phyloP scores from a whole-genome alignment of 1,284 basidiomycete species.

The Kwoniella shivajii region DNA sequence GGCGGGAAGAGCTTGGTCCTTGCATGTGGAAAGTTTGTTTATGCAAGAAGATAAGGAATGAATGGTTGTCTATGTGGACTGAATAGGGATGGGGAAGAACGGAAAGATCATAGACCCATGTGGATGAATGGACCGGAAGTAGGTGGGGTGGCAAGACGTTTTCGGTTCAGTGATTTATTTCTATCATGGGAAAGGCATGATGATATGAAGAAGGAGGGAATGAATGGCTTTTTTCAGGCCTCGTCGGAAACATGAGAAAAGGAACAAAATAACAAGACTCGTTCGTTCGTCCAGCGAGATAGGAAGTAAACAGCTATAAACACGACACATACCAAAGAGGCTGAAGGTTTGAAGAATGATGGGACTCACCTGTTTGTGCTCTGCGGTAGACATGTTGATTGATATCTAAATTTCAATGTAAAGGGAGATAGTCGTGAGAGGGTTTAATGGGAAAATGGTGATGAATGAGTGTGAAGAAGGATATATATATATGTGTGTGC shows the following conservation, averaged over 20 bases:
- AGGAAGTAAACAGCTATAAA: too few relatives aligned
- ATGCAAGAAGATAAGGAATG: neutral
- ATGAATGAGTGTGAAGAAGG: constrained; percentile 8
- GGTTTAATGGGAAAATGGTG: neutral
- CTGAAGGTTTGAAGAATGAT: neutral
- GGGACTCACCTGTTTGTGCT: constrained; percentile 18
- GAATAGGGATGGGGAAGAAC: neutral
- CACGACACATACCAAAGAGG: too few relatives aligned
- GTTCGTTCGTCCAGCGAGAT: neutral
- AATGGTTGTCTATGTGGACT: neutral
- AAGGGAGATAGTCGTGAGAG: neutral
- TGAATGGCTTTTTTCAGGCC: neutral
- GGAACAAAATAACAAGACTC: neutral
- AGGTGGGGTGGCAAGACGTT: neutral
- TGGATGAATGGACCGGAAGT: neutral
- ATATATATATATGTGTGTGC: neutral
- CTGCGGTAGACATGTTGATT: constrained; percentile 19
- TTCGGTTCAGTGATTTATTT: neutral
- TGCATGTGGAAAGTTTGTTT: neutral
- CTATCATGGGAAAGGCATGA: too few relatives aligned
- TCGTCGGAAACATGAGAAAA: neutral
- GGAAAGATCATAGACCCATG: neutral
- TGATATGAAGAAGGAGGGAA: neutral
- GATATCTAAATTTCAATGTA: neutral
- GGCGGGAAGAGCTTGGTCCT: neutral